Evolutionary conservation across 331 rosid species (phyloP).

Genomic region (Pyrus hybrid): DNA sequence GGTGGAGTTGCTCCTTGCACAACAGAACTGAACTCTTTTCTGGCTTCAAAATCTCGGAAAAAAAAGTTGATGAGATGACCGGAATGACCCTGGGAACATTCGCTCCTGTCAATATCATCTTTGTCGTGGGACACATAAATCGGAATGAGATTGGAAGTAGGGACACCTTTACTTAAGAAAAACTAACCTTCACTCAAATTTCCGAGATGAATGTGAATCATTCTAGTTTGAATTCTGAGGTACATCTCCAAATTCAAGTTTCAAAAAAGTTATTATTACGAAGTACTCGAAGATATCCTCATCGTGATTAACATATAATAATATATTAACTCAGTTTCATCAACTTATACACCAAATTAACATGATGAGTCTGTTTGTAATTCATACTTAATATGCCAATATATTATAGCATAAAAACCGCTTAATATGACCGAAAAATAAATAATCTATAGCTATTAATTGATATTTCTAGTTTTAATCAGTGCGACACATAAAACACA

Average conservation of each 20-base stretch:
- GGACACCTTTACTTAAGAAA: background rate
- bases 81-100: background rate
- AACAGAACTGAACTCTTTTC: background rate
- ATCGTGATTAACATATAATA: too few relatives aligned
- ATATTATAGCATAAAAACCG: too few relatives aligned
- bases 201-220: background rate
- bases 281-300: too few relatives aligned
- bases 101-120: background rate
- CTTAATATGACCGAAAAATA: too few relatives aligned
- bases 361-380: too few relatives aligned
- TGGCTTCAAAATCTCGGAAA: slow-evolving; percentile 4
- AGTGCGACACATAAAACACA: background rate
- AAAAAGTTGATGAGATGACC: background rate
- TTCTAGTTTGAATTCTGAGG: background rate
- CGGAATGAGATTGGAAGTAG: background rate
- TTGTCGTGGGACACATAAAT: background rate
- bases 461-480: too few relatives aligned
- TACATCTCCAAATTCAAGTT: background rate
- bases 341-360: too few relatives aligned
- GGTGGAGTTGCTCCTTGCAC: too few relatives aligned
- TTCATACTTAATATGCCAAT: too few relatives aligned
- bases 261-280: background rate
- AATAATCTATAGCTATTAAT: background rate
- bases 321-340: too few relatives aligned
- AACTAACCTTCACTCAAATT: background rate